phyloP scores from a whole-genome alignment of 2,329 filamentous ascomycete genomes.

The Cryphonectria carpinicola region DNA sequence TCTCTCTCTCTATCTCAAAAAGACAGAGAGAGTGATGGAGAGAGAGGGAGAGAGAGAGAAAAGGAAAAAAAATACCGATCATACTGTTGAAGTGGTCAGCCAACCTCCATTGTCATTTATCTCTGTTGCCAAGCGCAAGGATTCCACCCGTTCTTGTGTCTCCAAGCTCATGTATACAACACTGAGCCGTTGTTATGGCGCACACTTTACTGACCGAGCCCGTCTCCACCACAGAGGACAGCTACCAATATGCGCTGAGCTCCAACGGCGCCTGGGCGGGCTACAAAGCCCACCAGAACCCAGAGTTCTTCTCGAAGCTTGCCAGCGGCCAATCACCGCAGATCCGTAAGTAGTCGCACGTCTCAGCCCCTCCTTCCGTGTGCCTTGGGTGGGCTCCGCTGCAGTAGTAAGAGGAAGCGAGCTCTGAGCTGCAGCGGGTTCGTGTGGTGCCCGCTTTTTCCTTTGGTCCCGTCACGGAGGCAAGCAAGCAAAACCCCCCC shows the following conservation, averaged over 20 bases:
- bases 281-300: constrained; percentile 67
- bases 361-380: constrained; percentile 2
- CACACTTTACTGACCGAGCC: not conserved
- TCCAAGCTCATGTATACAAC: not conserved
- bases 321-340: constrained; percentile 68
- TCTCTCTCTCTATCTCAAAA: not conserved
- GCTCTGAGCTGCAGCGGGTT: not conserved
- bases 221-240: constrained; percentile 49
- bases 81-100: not conserved
- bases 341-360: constrained; percentile 56
- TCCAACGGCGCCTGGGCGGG: constrained; percentile 73
- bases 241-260: constrained; percentile 65
- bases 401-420: constrained; percentile 1
- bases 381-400: not conserved
- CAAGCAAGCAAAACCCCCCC: too few relatives aligned
- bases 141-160: not conserved
- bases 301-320: constrained; percentile 71
- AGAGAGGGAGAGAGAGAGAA: not conserved
- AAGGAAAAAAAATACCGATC: not conserved
- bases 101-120: not conserved
- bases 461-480: too few relatives aligned
- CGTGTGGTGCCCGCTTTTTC: not conserved
- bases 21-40: not conserved
- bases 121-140: not conserved
- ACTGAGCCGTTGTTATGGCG: not conserved